phyloP scores from a whole-genome alignment of 2,329 filamentous ascomycete genomes.

The Neofusicoccum kwambonambiense region DNA sequence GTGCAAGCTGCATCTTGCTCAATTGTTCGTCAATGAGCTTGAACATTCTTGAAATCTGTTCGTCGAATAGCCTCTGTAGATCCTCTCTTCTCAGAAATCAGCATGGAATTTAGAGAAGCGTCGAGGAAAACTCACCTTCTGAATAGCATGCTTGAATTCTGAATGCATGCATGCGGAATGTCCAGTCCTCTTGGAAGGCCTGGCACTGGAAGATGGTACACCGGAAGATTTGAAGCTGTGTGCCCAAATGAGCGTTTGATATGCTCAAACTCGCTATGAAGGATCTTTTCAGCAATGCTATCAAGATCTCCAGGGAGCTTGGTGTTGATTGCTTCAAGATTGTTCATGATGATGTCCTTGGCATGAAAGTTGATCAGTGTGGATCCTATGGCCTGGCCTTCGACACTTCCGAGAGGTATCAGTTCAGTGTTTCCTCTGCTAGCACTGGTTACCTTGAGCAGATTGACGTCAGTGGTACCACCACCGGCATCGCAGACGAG shows the following conservation, averaged over 20 bases:
- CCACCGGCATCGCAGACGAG: conserved; percentile 47
- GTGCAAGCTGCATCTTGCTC: conserved; percentile 16
- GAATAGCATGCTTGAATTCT: too few species aligned
- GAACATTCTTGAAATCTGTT: conserved; percentile 22
- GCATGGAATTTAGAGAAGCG: too few species aligned
- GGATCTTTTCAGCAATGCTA: not conserved
- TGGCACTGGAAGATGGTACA: not conserved
- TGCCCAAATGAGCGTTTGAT: conserved; percentile 1
- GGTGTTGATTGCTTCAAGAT: too few species aligned
- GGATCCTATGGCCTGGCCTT: conserved; percentile 20
- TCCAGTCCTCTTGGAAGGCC: not conserved
- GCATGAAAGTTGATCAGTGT: conserved; percentile 8
- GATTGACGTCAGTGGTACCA: conserved; percentile 34
- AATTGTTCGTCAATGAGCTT: conserved; percentile 24
- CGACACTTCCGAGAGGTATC: not conserved
- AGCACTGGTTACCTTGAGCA: not conserved
- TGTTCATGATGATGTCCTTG: too few species aligned
- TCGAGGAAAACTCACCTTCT: too few species aligned
- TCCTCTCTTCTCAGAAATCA: not conserved
- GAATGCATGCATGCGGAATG: not conserved
- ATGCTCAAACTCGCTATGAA: not conserved
- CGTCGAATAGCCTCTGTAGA: conserved; percentile 23
- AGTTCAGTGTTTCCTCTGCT: not conserved
- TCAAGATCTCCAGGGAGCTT: not conserved
- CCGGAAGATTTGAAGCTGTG: not conserved